Percentiles rank a stretch among this genome's conserved stretches.
phyloP scores from a whole-genome alignment of 2,329 filamentous ascomycete genomes.

The Ophiostoma perfectum region DNA sequence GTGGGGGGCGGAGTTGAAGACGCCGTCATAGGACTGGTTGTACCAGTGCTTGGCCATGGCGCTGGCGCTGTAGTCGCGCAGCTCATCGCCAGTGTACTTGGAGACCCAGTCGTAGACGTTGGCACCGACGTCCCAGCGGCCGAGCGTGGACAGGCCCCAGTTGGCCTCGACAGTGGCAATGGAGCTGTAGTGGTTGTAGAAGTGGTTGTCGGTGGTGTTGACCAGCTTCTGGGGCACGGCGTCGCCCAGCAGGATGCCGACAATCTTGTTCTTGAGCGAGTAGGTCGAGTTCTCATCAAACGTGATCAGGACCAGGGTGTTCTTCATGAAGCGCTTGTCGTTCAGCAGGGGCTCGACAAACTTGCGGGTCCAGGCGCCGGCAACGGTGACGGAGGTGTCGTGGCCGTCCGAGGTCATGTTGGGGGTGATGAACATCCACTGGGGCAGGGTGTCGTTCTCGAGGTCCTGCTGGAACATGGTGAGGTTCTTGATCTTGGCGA shows the following conservation, averaged over 20 bases:
- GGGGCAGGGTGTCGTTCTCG: slow-evolving; percentile 56
- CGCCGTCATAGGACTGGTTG: slow-evolving; percentile 32
- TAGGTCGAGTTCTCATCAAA: slow-evolving; percentile 77
- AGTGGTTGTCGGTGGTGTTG: slow-evolving; percentile 63
- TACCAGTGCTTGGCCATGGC: slow-evolving; percentile 26
- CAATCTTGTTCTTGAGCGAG: slow-evolving; percentile 59
- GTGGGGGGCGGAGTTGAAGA: slow-evolving; percentile 28
- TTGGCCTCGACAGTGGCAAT: slow-evolving; percentile 63
- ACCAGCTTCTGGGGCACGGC: slow-evolving; percentile 60
- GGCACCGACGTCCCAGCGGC: slow-evolving; percentile 66
- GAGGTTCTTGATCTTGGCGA: slow-evolving; percentile 69
- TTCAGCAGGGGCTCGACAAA: slow-evolving; percentile 67
- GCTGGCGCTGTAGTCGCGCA: slow-evolving; percentile 25
- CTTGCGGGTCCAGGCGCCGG: slow-evolving; percentile 60
- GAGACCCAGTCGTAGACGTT: slow-evolving; percentile 63
- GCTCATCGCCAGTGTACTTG: slow-evolving; percentile 53
- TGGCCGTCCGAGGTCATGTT: slow-evolving; percentile 75
- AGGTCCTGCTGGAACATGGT: slow-evolving; percentile 65
- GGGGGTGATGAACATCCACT: slow-evolving; percentile 66
- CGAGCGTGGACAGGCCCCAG: slow-evolving; percentile 64
- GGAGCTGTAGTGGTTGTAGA: slow-evolving; percentile 68
- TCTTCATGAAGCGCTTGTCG: slow-evolving; percentile 66
- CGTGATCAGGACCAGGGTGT: slow-evolving; percentile 69
- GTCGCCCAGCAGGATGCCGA: slow-evolving; percentile 67
- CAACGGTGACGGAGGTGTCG: slow-evolving; percentile 63